phyloP scores from a whole-genome alignment of 73 alveolate genomes.

The Stentor coeruleus region DNA sequence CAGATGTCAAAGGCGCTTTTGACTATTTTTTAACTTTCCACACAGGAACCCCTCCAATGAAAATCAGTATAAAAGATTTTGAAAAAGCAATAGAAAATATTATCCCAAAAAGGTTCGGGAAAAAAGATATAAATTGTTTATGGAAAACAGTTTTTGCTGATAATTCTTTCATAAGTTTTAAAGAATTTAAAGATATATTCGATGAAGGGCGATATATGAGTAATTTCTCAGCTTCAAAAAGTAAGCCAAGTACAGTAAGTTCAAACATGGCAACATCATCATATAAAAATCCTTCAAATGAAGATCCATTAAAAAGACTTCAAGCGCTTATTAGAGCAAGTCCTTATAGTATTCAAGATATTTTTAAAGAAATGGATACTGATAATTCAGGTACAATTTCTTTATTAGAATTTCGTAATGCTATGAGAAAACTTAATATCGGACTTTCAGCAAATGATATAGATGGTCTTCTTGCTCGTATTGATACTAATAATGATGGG shows the following conservation, averaged over 20 bases:
- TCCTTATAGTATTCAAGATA: constrained; percentile 37
- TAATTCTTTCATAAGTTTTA: constrained; percentile 32
- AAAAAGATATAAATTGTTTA: constrained; percentile 44
- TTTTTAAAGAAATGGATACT: constrained; percentile 60
- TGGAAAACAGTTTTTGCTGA: constrained; percentile 50
- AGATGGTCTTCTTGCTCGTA: constrained; percentile 54
- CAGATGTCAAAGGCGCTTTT: constrained; percentile 59
- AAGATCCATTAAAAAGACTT: constrained; percentile 32
- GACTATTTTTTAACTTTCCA: constrained; percentile 48
- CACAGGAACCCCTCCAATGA: constrained; percentile 34
- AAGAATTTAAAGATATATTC: neutral
- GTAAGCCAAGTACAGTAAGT: neutral
- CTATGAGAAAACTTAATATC: constrained; percentile 64
- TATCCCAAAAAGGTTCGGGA: constrained; percentile 51
- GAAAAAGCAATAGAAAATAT: constrained; percentile 56
- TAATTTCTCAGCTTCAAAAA: neutral
- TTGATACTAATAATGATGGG: constrained; percentile 56
- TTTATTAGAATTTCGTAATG: constrained; percentile 72
- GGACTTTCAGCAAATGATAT: constrained; percentile 72
- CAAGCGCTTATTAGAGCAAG: constrained; percentile 54
- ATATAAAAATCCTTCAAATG: neutral
- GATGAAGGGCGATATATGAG: neutral
- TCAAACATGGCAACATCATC: neutral
- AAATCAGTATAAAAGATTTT: constrained; percentile 31
- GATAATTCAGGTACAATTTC: constrained; percentile 70